A percentile compares a stretch with the other conserved stretches of the same genome.
Conservation (phyloP, 2,329 filamentous ascomycete genomes). For the Beauveria sp. region DNA sequence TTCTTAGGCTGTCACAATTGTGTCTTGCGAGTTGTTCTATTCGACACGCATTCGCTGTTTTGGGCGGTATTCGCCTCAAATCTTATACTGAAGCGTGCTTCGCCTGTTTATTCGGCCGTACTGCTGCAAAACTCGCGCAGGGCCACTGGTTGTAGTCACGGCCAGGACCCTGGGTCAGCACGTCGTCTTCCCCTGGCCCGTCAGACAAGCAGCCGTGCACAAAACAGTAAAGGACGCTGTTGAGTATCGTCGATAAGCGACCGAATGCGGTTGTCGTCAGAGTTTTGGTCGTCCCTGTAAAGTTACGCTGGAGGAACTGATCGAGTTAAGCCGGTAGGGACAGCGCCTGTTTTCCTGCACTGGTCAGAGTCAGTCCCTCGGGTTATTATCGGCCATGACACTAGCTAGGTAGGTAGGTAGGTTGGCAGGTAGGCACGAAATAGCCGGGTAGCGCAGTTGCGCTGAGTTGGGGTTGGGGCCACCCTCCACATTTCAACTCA, state of each 20-base stretch:
- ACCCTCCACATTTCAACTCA: not conserved
- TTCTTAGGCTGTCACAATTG: not conserved
- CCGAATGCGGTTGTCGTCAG: not conserved
- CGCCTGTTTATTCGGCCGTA: not conserved
- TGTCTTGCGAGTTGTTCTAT: not conserved
- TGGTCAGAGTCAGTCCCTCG: constrained; percentile 3
- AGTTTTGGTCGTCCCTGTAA: not conserved
- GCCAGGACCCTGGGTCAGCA: constrained; percentile 5
- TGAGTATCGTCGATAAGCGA: not conserved
- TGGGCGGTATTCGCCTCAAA: not conserved
- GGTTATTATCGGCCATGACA: constrained; percentile 13
- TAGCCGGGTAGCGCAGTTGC: not conserved
- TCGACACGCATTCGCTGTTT: not conserved
- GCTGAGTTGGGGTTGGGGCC: not conserved
- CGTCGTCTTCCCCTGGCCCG: constrained; percentile 1
- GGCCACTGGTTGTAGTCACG: not conserved
- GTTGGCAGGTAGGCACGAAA: not conserved
- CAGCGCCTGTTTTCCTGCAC: not conserved
- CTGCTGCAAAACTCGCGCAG: not conserved
- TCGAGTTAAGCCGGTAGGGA: constrained; percentile 4
- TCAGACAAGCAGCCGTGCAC: not conserved
- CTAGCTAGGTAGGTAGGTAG: not conserved
- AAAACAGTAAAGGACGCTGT: not conserved
- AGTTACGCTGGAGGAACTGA: not conserved
- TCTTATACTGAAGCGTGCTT: not conserved